phyloP scores from a whole-genome alignment of 2,329 filamentous ascomycete genomes.

The Epichloe coenophiala region DNA sequence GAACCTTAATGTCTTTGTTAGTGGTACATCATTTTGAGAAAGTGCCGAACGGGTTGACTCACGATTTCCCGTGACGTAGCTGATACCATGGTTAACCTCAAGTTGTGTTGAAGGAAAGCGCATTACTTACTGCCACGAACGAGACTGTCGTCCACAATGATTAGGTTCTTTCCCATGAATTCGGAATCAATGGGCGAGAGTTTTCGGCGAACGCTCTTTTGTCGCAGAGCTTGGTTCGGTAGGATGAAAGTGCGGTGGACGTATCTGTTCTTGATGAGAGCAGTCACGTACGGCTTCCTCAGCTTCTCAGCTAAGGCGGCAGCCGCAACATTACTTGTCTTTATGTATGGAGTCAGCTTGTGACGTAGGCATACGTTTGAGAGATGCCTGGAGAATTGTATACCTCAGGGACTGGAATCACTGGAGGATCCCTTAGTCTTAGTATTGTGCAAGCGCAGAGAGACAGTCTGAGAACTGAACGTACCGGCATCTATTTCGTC shows the following conservation, averaged over 20 bases:
- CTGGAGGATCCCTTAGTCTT: slow-evolving; percentile 13
- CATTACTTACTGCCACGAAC: slow-evolving; percentile 42
- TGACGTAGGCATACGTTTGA: background rate
- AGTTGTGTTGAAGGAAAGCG: no score
- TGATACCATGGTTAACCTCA: slow-evolving; percentile 17
- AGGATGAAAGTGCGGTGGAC: slow-evolving; percentile 8
- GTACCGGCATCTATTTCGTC: slow-evolving; percentile 56
- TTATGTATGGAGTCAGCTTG: slow-evolving; percentile 18
- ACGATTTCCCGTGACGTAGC: slow-evolving; percentile 13
- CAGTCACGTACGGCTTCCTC: slow-evolving; percentile 64
- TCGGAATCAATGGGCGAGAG: slow-evolving; percentile 76
- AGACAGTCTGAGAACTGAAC: slow-evolving; percentile 1
- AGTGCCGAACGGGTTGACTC: background rate
- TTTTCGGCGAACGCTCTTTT: slow-evolving; percentile 82
- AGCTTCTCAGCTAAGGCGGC: slow-evolving; percentile 62
- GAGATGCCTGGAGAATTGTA: background rate
- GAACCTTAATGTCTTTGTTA: slow-evolving; percentile 12
- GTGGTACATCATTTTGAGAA: background rate
- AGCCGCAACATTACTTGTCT: slow-evolving; percentile 68
- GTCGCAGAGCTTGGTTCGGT: slow-evolving; percentile 31
- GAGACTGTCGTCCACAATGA: slow-evolving; percentile 81
- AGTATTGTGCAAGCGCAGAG: no score
- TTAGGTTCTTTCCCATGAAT: slow-evolving; percentile 66
- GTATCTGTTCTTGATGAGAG: slow-evolving; percentile 65
- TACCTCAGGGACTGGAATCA: slow-evolving; percentile 57